phyloP scores from a whole-genome alignment of 768 basidiomycete species.

The Xerocomus brunneocitrinus region DNA sequence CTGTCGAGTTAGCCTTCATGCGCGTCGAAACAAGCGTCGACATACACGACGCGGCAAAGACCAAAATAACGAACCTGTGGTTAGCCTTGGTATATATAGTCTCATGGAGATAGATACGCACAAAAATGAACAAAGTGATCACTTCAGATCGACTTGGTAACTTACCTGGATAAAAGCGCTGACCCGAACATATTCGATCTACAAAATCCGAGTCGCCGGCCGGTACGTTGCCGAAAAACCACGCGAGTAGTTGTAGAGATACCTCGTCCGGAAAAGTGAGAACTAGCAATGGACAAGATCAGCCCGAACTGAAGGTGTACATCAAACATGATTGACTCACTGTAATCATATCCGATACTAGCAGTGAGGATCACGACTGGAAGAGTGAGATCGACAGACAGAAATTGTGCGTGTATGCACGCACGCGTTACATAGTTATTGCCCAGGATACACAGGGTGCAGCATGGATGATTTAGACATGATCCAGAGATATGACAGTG shows the following conservation, averaged over 20 bases:
- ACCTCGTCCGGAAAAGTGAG: slow-evolving; percentile 10
- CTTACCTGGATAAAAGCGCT: neutral
- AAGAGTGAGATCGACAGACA: neutral
- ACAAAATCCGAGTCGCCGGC: neutral
- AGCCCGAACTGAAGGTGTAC: neutral
- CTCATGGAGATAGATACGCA: too few relatives aligned
- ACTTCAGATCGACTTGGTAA: too few relatives aligned
- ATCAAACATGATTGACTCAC: neutral
- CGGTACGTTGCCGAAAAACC: neutral
- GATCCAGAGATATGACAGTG: too few relatives aligned
- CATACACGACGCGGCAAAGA: too few relatives aligned
- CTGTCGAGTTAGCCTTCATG: too few relatives aligned
- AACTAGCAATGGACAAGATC: neutral
- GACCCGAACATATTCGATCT: slow-evolving; percentile 11
- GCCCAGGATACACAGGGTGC: neutral
- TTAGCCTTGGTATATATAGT: too few relatives aligned
- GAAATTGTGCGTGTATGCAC: neutral
- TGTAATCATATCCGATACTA: slow-evolving; percentile 4
- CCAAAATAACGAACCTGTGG: too few relatives aligned
- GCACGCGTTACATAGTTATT: slow-evolving; percentile 2
- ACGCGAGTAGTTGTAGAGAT: neutral
- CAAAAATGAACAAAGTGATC: too few relatives aligned
- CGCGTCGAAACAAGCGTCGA: too few relatives aligned
- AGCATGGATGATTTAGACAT: too few relatives aligned
- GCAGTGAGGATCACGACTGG: slow-evolving; percentile 4